A percentile compares a stretch with the other conserved stretches of the same genome.
Evolutionary conservation across 2,329 filamentous ascomycete genomes (phyloP).

Genomic region (Cladosporium sphaerospermum): DNA sequence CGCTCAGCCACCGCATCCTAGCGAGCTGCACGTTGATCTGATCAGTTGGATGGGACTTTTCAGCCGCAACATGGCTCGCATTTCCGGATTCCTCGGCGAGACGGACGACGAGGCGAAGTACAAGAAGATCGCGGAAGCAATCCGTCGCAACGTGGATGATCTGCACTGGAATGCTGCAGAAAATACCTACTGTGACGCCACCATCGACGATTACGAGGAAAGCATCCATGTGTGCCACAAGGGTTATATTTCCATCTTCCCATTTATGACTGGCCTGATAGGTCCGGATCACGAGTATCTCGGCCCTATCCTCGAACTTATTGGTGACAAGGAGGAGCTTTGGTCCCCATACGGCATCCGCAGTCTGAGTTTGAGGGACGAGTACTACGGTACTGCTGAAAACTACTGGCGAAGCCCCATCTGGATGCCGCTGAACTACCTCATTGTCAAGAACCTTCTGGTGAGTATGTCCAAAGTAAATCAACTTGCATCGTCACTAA

Average conservation of each 20-base stretch:
- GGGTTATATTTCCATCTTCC: constrained; percentile 89
- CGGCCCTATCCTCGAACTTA: constrained; percentile 66
- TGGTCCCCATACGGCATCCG: constrained; percentile 86
- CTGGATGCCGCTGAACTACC: constrained; percentile 95
- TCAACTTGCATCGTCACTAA: too few species aligned
- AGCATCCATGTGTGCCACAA: constrained; percentile 87
- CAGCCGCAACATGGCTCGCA: constrained; percentile 75
- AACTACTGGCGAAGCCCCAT: constrained; percentile 96
- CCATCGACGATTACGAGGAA: constrained; percentile 92
- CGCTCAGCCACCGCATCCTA: constrained; percentile 85
- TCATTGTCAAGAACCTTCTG: constrained; percentile 70
- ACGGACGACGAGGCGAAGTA: constrained; percentile 71
- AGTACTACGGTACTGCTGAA: constrained; percentile 81
- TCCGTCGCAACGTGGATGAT: constrained; percentile 80
- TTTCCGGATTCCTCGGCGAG: constrained; percentile 69
- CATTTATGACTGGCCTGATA: constrained; percentile 79
- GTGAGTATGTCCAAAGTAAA: constrained; percentile 46
- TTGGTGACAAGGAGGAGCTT: constrained; percentile 76
- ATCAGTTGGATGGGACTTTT: constrained; percentile 98
- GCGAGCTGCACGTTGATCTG: constrained; percentile 89
- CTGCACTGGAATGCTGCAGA: constrained; percentile 83
- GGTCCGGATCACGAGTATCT: constrained; percentile 67
- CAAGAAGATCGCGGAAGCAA: constrained; percentile 64
- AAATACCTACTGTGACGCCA: constrained; percentile 87
- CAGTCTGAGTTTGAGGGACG: constrained; percentile 76